Evolutionary conservation across 2,329 filamentous ascomycete species (phyloP).

Genomic region (Colletotrichum lupini): DNA sequence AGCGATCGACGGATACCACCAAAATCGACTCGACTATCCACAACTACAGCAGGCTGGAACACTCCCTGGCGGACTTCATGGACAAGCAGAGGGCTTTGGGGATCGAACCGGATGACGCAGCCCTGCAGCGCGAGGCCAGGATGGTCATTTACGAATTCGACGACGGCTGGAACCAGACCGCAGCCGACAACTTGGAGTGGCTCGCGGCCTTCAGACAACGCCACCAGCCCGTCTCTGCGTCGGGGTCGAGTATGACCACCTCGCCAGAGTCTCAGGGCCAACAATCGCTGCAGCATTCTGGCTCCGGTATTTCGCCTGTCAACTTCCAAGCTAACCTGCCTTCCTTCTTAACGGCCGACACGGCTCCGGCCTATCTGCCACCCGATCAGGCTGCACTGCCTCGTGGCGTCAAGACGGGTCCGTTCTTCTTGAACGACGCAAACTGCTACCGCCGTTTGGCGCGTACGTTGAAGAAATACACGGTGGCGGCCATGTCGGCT

Average conservation of each 20-base stretch:
- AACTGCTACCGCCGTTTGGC: constrained; percentile 70
- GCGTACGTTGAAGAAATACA: constrained; percentile 64
- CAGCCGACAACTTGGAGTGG: constrained; percentile 66
- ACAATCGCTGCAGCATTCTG: not conserved
- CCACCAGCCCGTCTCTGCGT: constrained; percentile 42
- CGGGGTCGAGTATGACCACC: constrained; percentile 7
- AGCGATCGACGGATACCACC: constrained; percentile 63
- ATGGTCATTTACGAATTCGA: constrained; percentile 72
- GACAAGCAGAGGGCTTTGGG: constrained; percentile 56
- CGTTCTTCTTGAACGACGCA: constrained; percentile 68
- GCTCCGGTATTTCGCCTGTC: constrained; percentile 9
- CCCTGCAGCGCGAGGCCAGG: constrained; percentile 67
- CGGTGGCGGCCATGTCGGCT: constrained; percentile 63
- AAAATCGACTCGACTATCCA: constrained; percentile 70
- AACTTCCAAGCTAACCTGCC: not conserved
- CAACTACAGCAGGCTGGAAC: constrained; percentile 66
- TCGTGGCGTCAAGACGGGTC: constrained; percentile 36
- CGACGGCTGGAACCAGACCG: constrained; percentile 73
- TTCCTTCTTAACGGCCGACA: not conserved
- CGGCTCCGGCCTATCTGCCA: not conserved
- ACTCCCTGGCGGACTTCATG: constrained; percentile 65
- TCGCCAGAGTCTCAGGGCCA: constrained; percentile 13
- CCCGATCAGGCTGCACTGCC: not conserved
- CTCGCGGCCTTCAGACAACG: constrained; percentile 63
- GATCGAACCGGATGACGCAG: constrained; percentile 61